Conservation (phyloP, 2,329 filamentous ascomycete genomes). For the Cadophora sp. region DNA sequence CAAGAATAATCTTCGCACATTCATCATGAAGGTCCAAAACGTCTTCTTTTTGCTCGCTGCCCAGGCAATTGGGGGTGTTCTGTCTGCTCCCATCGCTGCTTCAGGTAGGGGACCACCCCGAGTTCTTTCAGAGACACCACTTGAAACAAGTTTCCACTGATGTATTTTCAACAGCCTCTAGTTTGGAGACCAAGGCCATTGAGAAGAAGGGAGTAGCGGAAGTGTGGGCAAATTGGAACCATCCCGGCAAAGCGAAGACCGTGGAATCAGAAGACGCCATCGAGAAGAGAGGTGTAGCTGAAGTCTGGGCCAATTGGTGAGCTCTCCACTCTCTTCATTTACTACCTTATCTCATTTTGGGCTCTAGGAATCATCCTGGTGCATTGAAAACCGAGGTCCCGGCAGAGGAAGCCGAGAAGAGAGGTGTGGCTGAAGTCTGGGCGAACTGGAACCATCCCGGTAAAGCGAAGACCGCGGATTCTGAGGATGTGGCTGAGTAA, state of each 20-base stretch:
- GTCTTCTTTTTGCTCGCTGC: neutral
- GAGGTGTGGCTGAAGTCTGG: neutral
- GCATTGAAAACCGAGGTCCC: no score
- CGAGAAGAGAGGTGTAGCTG: neutral
- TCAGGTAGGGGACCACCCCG: neutral
- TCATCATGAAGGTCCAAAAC: constrained; percentile 1
- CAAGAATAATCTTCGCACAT: neutral
- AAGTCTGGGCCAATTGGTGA: constrained; percentile 1
- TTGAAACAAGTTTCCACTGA: neutral
- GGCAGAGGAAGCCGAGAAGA: neutral
- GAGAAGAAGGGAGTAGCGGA: constrained; percentile 3
- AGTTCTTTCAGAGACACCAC: neutral
- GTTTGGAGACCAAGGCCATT: neutral
- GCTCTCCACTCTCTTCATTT: neutral
- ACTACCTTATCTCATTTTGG: neutral
- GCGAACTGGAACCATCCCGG: neutral
- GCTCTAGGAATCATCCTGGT: constrained; percentile 1
- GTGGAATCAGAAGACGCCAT: neutral
- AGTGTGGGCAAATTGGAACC: constrained; percentile 1
- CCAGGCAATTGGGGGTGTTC: neutral
- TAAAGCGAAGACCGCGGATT: neutral
- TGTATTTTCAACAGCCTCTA: neutral
- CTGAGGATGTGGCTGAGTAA: constrained; percentile 1
- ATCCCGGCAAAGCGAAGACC: neutral
- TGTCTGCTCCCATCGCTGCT: neutral